Evolutionary conservation across 805 yeast genomes (phyloP), one percentile per base, ranked within the genome.

Genomic region (Lachancea lanzarotensis): DNA sequence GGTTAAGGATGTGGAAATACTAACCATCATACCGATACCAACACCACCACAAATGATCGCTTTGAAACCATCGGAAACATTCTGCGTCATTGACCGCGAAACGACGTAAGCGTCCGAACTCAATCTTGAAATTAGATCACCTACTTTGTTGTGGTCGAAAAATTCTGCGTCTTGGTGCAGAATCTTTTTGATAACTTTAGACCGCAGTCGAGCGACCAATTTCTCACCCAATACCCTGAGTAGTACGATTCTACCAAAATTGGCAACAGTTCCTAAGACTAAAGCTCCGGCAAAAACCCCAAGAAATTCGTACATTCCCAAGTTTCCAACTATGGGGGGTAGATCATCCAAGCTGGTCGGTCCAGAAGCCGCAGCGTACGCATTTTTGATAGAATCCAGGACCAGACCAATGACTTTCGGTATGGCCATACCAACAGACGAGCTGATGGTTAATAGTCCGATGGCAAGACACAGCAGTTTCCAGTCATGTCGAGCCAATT

Each of bases 111-210:
- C 85, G 63, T 93, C 98, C 35, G 86, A 83, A 13, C 95, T 84
- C 42, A 91, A 69, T 48, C 98, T 73, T 10, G 96, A 88, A 35
- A 91, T 89, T 57, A 91, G 72, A 60, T 91, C 98, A 33, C 98
- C 98, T 9, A 89, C 89, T 59, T 91, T 84, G 50, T 95, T 88
- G n/a, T 81, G 78, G 60, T 91, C 98, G 66, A 89, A 90, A 60
- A 93, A 91, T 59, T 84, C 90, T 15, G 95, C 83, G 62, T 91
- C 97, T 59, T 91, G 96, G 37, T 80, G 78, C 51, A 93, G 73
- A 15, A 93, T 79, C 49, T 80, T 84, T 58, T 79, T 78, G 61
- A 89, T 83, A 33, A 90, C 79, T 43, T 82, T 73, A 12, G 93
- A 72, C 54, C 98, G 75, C 45, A 93, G 67, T 48, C 91, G 74